Evolutionary conservation across 768 basidiomycete genomes (phyloP).

Genomic region (Melanogaster broomeanus): DNA sequence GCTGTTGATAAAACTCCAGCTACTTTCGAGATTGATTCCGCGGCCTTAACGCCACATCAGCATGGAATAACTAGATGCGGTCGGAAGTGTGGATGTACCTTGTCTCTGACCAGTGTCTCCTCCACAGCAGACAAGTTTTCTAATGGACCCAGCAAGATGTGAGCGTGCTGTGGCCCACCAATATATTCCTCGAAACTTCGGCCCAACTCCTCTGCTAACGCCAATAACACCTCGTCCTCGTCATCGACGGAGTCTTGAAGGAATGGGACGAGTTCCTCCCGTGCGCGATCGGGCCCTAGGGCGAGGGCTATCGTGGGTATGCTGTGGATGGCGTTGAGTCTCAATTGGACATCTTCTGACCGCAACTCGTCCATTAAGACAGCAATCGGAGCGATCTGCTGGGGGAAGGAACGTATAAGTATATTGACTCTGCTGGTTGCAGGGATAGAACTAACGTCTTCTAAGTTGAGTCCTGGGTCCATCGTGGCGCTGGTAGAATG

Average conservation of each 20-base stretch:
- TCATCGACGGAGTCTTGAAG: conserved; percentile 99
- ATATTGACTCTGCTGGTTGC: conserved; percentile 6
- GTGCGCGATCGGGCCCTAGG: conserved; percentile 90
- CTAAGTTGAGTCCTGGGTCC: conserved; percentile 65
- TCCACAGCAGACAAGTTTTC: conserved; percentile 97
- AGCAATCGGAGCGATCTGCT: conserved; percentile 88
- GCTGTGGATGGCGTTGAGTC: conserved; percentile 95
- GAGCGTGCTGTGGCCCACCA: conserved; percentile 85
- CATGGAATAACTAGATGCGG: background rate
- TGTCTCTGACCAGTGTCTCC: conserved; percentile 96
- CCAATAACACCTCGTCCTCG: conserved; percentile 96
- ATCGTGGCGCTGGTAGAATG: conserved; percentile 40
- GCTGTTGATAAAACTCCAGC: conserved; percentile 71
- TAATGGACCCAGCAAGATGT: conserved; percentile 85
- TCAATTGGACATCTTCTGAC: conserved; percentile 95
- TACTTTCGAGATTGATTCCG: conserved; percentile 93
- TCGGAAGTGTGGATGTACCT: conserved; percentile 53
- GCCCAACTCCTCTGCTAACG: conserved; percentile 93
- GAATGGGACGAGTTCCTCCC: conserved; percentile 95
- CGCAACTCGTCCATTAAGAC: conserved; percentile 98
- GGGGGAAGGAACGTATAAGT: conserved; percentile 19
- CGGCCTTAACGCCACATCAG: conserved; percentile 59
- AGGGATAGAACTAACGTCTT: conserved; percentile 56
- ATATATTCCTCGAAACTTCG: conserved; percentile 92
- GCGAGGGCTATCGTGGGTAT: conserved; percentile 98